Evolutionary conservation across 768 basidiomycete genomes (phyloP), one percentile per base, ranked within the genome.

Genomic region (Auricularia sp.): DNA sequence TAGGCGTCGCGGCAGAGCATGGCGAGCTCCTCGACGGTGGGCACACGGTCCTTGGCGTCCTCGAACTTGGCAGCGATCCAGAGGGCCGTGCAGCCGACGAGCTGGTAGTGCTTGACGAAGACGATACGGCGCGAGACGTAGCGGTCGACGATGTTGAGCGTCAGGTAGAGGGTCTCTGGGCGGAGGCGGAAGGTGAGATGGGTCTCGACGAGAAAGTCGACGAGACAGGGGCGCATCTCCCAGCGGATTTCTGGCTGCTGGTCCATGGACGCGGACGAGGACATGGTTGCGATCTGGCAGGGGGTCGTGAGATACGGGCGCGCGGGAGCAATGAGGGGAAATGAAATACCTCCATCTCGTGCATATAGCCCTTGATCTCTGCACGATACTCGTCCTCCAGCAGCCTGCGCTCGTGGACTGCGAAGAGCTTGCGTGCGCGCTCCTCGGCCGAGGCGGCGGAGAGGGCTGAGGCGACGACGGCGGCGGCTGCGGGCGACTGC

Each of bases 11-110:
- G 93, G 78, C 97, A 98, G 75, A 97, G 94, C 73, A 94, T 89
- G 54, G 88, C 88, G 63, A 99, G 88, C 68, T 98, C 95, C 72
- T 92, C 88, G 5, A 98, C 91, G 1, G 94, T 92, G 11, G 97
- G 97, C 14, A 98, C 94, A 68, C 95, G 93, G 73, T 98, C 96
- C 76, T 99, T 98, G 29, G 94, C 91, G 72, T 99, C 97, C 77
- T 99, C 97, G 70, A 98, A 99, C 78, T 99, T 99, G 68, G 96
- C 91, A 16, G 97, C 97, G 70, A 98, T 98, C 97, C 97, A 99
- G 13, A 99, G 83, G 45, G 97, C 94, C 29, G 95, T 94, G 73
- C 97, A 99, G 21, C 97, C 97, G 65, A 98, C 96, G 65, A 99
- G 90, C 72, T 99, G 97, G 73, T 99, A 98, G 78, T 99, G 97